These are phyloP conservation scores for Desmodesmus armatus DNA, from an alignment of 139 green algal species.

Conservation along the genomic window DNA sequence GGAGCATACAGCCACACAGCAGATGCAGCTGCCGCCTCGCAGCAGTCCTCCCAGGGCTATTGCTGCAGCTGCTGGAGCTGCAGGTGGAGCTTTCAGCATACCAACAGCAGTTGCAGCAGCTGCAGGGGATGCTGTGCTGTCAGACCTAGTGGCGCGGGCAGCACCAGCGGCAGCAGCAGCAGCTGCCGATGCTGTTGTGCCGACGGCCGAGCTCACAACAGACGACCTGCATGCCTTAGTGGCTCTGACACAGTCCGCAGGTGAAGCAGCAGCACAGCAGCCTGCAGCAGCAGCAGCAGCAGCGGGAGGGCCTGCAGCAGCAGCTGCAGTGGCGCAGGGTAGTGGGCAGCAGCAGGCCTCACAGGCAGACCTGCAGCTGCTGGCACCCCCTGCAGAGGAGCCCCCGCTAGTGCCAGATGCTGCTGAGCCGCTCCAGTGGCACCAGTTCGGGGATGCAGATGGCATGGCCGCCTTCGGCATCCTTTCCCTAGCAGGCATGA, in stretches of 20 bases:
- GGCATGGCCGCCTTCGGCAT: too few species aligned
- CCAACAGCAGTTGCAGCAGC: neutral
- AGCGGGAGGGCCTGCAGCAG: neutral
- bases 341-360: neutral
- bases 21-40: neutral
- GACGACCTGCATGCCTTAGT: neutral
- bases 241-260: neutral
- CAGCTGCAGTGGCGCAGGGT: neutral
- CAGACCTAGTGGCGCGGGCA: neutral
- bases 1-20: slow-evolving; percentile 9
- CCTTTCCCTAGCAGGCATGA: too few species aligned
- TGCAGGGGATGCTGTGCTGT: neutral
- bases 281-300: slow-evolving; percentile 6
- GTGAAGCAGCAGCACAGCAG: neutral
- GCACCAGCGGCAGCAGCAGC: slow-evolving; percentile 1
- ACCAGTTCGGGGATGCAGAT: too few species aligned
- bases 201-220: neutral
- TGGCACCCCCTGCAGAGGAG: neutral
- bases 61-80: neutral
- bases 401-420: neutral
- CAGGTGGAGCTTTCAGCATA: neutral
- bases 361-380: neutral
- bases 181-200: neutral
- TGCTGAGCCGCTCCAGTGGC: neutral
- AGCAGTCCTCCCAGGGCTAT: neutral